Base-by-base conservation (phyloP, 1,139 yeast genomes). In the Blastobotrys arbuscula region DNA sequence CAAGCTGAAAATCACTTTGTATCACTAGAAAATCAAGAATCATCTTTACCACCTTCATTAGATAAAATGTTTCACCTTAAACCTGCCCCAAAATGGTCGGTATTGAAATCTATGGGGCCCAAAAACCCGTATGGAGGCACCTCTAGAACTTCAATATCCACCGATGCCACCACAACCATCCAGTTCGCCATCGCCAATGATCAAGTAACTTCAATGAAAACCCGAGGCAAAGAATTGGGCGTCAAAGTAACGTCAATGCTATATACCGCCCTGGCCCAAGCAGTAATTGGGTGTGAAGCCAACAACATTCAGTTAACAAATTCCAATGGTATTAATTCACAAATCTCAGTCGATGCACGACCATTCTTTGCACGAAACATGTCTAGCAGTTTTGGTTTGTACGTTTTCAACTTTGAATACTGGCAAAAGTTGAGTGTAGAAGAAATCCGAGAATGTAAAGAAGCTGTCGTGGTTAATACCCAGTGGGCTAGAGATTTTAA, bases 221-320 rank as follows among this genome's bases (percentile, higher is more conserved):
- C 42, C 8, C 47, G 44, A 39, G 50, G 47, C 18, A 39, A 39
- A n/a, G 45, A 50, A 31, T 30, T 49, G 16, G 55, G 53, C 2
- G 35, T 53, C 7, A 35, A 50, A 9, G 24, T 52, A 23, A 48
- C 56, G 12, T 41, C 52, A 7, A 34, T 48, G 13, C 15, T 52
- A 28, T 53, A 53, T 33, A 44, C 54, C 1, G 50, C 49, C 13
- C 16, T 49, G 21, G 40, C 48, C 34, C 56, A 52, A 37, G 46
- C 50, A 10, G 36, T 52, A 12, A 39, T 52, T n/a, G 45, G 31
- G n/a, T 9, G 28, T 35, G 44, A 41, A 26, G 44, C 44, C 4
- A 19, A 28, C 12, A 31, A 28, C 23, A 41, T 28, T 21, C 34
- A 16, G 19, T 12, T 38, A 15, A 38, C 30, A 13, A 28, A 21